Evolutionary conservation across 1,284 basidiomycete species (phyloP).

Genomic region (Boletus mariae): DNA sequence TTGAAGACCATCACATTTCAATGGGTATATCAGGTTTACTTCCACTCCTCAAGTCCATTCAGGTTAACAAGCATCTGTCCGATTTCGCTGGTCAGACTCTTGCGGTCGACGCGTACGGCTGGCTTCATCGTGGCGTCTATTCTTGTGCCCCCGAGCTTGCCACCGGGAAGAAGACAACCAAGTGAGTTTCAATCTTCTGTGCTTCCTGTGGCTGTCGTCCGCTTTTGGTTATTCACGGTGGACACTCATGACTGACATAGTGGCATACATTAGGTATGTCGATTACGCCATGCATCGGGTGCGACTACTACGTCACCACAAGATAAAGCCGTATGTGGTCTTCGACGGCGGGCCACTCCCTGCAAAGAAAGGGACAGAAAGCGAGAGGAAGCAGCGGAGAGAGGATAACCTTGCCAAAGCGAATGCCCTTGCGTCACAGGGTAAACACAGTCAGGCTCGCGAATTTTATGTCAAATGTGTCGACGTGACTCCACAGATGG

Average conservation of each 20-base stretch:
- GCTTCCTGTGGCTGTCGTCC: background rate
- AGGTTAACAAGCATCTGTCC: constrained; percentile 72
- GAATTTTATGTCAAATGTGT: constrained; percentile 89
- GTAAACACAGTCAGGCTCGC: constrained; percentile 76
- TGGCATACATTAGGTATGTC: constrained; percentile 67
- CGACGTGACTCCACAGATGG: constrained; percentile 97
- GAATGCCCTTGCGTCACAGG: constrained; percentile 70
- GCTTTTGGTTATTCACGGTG: background rate
- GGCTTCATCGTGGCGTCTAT: constrained; percentile 95
- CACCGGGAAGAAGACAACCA: constrained; percentile 77
- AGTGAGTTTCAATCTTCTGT: constrained; percentile 47
- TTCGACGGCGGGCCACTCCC: constrained; percentile 96
- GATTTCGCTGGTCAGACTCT: constrained; percentile 81
- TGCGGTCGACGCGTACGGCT: constrained; percentile 90
- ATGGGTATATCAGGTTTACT: constrained; percentile 97
- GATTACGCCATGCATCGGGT: constrained; percentile 95
- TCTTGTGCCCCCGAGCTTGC: constrained; percentile 90
- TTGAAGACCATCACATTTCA: background rate
- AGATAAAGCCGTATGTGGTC: constrained; percentile 88
- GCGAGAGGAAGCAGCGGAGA: constrained; percentile 70
- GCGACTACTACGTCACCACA: constrained; percentile 80
- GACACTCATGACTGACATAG: constrained; percentile 3
- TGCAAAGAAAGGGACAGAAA: constrained; percentile 90
- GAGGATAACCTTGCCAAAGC: constrained; percentile 69
- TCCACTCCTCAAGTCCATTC: constrained; percentile 89